Evolutionary conservation across 2,329 filamentous ascomycete genomes (phyloP), one percentile per base, ranked within the genome.

Genomic region (Massarina eburnea): DNA sequence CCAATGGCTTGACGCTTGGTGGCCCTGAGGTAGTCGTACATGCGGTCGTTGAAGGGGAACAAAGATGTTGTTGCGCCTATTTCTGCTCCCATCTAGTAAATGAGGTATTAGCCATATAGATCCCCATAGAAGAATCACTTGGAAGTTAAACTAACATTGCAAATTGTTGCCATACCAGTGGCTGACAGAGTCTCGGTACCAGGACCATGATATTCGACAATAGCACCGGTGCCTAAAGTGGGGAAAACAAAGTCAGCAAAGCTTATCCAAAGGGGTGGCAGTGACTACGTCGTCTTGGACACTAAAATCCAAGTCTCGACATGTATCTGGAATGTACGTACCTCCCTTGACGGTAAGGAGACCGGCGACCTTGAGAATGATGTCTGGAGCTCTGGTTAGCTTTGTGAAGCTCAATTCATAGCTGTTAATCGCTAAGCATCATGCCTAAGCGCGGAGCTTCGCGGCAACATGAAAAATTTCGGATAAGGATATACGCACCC

Each of bases 341-440:
- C 94, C 94, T 71, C 94, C 94, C 82, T 97, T 97, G 67, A 99
- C 94, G 40, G 94, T 97, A 33, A 96, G 82, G 58, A 96, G 95
- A 67, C 92, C 94, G 59, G 94, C 94, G 56, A 97, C 88, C 84
- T 96, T 96, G 47, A 96, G 82, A 66, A 99, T 99, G 56, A 99
- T 90, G 71, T 97, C 91, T 91, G 37, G 14, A 46, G 12, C 4
- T n/a, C 21, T 8, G 37, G 48, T 59, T 48, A 59, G 56, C 47
- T 40, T 20, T 12, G 18, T 19, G 12, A 40, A 32, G 4, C 32
- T 40, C 41, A 48, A 34, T 45, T 46, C 22, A n/a, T 17, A 36
- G 45, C 54, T 51, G n/a, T 4, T n/a, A 38, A 12, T 24, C 14
- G 17, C 42, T 33, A 39, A 41, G 24, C 42, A 33, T 10, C 15